Conservation (phyloP, 2,329 filamentous ascomycete species). For the Xylaria polymorpha region DNA sequence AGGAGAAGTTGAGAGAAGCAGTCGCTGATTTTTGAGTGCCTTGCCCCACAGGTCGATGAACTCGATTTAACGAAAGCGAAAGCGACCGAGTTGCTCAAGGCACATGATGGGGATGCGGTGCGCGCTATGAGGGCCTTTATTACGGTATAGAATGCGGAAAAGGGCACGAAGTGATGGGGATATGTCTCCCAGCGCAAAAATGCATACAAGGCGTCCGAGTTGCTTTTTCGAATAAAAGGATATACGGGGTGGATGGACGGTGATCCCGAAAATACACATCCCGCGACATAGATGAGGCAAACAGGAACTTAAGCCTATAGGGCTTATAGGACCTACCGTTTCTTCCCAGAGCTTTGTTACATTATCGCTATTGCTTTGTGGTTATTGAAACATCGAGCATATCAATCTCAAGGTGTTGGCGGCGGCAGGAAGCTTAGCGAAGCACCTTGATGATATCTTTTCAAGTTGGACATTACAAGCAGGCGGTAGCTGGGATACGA, state of each 20-base stretch:
- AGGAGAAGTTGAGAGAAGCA: not conserved
- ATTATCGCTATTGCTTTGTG: not conserved
- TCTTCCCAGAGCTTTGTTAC: not conserved
- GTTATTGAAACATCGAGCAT: not conserved
- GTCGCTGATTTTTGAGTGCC: slow-evolving; percentile 4
- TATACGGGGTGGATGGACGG: not conserved
- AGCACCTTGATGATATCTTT: not conserved
- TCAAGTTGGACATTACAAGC: not conserved
- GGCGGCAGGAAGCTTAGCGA: not conserved
- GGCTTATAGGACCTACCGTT: not conserved
- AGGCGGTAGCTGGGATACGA: not conserved
- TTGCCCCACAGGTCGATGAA: slow-evolving; percentile 67
- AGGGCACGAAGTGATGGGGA: not conserved
- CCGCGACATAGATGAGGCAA: not conserved
- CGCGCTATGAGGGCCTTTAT: slow-evolving; percentile 73
- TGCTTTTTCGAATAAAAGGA: slow-evolving; percentile 24
- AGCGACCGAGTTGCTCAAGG: slow-evolving; percentile 79
- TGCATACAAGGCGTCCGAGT: slow-evolving; percentile 35
- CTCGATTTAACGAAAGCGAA: slow-evolving; percentile 77
- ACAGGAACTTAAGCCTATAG: not conserved
- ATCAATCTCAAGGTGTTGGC: not conserved
- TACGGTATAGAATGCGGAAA: slow-evolving; percentile 31
- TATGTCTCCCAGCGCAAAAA: not conserved
- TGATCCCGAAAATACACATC: not conserved
- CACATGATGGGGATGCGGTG: slow-evolving; percentile 75